phyloP scores from a whole-genome alignment of 202 grass and related monocot species.

The Eragrostis tef region DNA sequence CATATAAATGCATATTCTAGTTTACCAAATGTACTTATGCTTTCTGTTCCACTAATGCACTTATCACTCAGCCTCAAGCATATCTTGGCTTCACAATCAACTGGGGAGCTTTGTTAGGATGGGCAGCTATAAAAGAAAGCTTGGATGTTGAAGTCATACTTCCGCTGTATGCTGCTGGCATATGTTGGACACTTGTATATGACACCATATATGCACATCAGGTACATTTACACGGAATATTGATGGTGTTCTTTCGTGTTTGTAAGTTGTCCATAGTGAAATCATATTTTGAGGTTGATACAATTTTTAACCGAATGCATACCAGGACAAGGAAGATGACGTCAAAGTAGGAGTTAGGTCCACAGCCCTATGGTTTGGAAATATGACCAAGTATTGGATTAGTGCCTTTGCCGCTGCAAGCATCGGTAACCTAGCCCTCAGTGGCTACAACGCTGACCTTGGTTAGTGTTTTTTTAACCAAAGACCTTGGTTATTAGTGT shows the following conservation, averaged over 20 bases:
- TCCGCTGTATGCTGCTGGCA: slow-evolving; percentile 64
- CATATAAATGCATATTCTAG: too few relatives aligned
- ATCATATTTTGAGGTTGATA: background rate
- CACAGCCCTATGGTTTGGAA: slow-evolving; percentile 68
- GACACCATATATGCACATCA: slow-evolving; percentile 88
- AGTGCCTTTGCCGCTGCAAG: slow-evolving; percentile 62
- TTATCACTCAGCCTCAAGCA: slow-evolving; percentile 66
- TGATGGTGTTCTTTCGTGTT: background rate
- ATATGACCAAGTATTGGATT: slow-evolving; percentile 72
- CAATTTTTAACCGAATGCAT: background rate
- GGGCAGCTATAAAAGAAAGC: slow-evolving; percentile 65
- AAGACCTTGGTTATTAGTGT: slow-evolving; percentile 57
- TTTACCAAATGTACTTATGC: too few relatives aligned
- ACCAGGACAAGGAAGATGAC: slow-evolving; percentile 76
- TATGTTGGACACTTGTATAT: slow-evolving; percentile 79
- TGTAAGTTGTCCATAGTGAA: background rate
- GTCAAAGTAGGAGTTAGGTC: slow-evolving; percentile 77
- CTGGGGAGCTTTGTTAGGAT: slow-evolving; percentile 71
- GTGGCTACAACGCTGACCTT: slow-evolving; percentile 73
- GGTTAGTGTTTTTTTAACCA: slow-evolving; percentile 41
- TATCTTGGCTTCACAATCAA: slow-evolving; percentile 73
- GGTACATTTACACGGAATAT: slow-evolving; percentile 11
- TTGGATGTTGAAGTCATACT: slow-evolving; percentile 66
- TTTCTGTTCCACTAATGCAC: background rate
- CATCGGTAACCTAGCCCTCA: slow-evolving; percentile 59